Evolutionary conservation across 2,329 filamentous ascomycete genomes (phyloP), one percentile per base, ranked within the genome.

Genomic region (Fusarium phyllophilum): DNA sequence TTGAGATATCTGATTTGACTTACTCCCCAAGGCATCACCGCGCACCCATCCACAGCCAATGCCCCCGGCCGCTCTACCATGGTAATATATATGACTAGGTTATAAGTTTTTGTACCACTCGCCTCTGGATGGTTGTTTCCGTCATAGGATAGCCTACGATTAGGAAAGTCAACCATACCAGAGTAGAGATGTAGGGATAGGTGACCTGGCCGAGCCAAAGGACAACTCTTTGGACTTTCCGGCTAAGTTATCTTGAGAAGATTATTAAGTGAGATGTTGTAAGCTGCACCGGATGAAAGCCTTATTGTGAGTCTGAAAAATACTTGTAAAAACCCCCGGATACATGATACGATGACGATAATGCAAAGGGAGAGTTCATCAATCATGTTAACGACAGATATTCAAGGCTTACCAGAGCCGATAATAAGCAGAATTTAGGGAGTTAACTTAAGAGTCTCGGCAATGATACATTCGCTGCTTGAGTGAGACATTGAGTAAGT

Each of bases 381-480:
- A 24, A 24, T 8, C 22, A 34, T 24, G 17, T 14, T 31, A 29
- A 24, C 46, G 8, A 33, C 15, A 10, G 10, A 17, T 6, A 20
- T 49, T 1, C 8, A 14, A 18, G 17, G 11, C 12, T 34, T 20
- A 2, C 29, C 5, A 24, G 4, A 24, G 3, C 2, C 5, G 2
- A 24, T 9, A 34, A 6, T 13, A 18, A 49, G 8, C 9, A 18
- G 11, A 1, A 4, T 11, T 20, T 14, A 6, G 4, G 12, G 3
- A 24, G 20, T 13, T 7, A 11, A 2, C 2, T 24, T 6, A 24
- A 34, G 4, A 14, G 12, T 20, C n/a, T 18, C 20, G 4, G 12
- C 3, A 24, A 24, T 20, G 3, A 20, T 24, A 15, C 0, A 2
- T 24, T 11, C 4, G 17, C 31, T 20, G 1, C 5, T 20, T 15